These are phyloP conservation scores for Macrocystidia cucumis DNA, from an alignment of 1,284 basidiomycete species.

Conservation along the genomic window DNA sequence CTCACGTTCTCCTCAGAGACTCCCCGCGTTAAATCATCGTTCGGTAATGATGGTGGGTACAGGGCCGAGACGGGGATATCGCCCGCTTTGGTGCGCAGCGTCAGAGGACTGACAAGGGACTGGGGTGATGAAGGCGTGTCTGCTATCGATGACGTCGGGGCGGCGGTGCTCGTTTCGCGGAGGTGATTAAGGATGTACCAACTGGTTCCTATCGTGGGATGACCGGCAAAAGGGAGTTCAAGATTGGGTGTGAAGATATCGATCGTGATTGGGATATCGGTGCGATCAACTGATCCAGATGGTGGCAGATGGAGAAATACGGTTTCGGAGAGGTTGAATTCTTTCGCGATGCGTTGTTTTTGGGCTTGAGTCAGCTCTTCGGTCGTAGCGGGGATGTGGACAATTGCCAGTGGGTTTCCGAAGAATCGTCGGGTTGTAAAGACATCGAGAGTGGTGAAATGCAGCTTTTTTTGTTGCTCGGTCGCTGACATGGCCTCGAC, in stretches of 20 bases:
- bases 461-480: too few species aligned
- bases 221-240: conserved; percentile 38
- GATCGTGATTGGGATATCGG: conserved; percentile 23
- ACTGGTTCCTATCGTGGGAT: conserved; percentile 34
- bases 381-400: conserved; percentile 21
- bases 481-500: too few species aligned
- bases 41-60: conserved; percentile 10
- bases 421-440: conserved; percentile 30
- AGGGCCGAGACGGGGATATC: conserved; percentile 25
- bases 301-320: conserved; percentile 29
- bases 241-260: conserved; percentile 32
- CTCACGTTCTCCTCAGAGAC: too few species aligned
- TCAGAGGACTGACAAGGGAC: too few species aligned
- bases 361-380: conserved; percentile 23
- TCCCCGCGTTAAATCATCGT: too few species aligned
- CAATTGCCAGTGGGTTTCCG: conserved; percentile 37
- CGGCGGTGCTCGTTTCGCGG: conserved; percentile 11
- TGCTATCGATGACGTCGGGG: too few species aligned
- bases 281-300: conserved; percentile 8
- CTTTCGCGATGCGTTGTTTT: conserved; percentile 33
- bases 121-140: too few species aligned
- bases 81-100: conserved; percentile 31
- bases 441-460: conserved; percentile 27
- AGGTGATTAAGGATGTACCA: conserved; percentile 26
- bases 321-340: conserved; percentile 41